A percentile compares a stretch with the other conserved stretches of the same genome.
Evolutionary conservation across 2,329 filamentous ascomycete genomes (phyloP).

Genomic region (Monosporascus cannonballus): DNA sequence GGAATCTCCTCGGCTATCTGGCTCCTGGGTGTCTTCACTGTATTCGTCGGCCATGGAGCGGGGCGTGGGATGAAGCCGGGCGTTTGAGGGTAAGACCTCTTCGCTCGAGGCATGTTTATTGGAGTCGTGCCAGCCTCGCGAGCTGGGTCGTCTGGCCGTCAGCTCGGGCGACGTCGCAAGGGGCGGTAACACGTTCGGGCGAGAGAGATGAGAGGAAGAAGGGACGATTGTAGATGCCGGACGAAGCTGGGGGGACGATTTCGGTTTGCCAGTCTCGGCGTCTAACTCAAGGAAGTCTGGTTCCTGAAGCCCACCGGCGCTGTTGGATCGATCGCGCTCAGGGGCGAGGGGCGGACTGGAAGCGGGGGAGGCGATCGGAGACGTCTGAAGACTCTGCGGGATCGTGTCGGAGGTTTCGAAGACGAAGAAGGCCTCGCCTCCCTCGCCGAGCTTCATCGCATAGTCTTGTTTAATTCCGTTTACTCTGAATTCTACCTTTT

Average conservation of each 20-base stretch:
- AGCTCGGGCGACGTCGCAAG: constrained; percentile 48
- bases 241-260: constrained; percentile 32
- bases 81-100: constrained; percentile 43
- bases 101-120: constrained; percentile 46
- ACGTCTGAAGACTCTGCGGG: constrained; percentile 90
- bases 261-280: constrained; percentile 31
- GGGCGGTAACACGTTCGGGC: constrained; percentile 40
- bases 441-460: constrained; percentile 97
- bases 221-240: constrained; percentile 40
- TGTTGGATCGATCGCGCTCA: constrained; percentile 32
- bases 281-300: constrained; percentile 66
- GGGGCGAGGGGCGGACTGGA: constrained; percentile 67
- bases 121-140: constrained; percentile 45
- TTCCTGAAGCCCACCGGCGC: constrained; percentile 49
- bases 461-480: constrained; percentile 89
- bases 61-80: constrained; percentile 26
- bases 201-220: constrained; percentile 18
- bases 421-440: constrained; percentile 96
- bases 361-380: constrained; percentile 85
- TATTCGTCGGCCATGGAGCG: constrained; percentile 20
- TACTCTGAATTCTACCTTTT: constrained; percentile 97
- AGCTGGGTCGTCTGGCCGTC: constrained; percentile 36
- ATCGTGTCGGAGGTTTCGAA: constrained; percentile 92
- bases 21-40: constrained; percentile 30
- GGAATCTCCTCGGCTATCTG: constrained; percentile 33